Percentiles rank a stretch among this genome's conserved stretches.
Evolutionary conservation across 2,329 filamentous ascomycete species (phyloP).

Genomic region (Botrytis hyacinthi): DNA sequence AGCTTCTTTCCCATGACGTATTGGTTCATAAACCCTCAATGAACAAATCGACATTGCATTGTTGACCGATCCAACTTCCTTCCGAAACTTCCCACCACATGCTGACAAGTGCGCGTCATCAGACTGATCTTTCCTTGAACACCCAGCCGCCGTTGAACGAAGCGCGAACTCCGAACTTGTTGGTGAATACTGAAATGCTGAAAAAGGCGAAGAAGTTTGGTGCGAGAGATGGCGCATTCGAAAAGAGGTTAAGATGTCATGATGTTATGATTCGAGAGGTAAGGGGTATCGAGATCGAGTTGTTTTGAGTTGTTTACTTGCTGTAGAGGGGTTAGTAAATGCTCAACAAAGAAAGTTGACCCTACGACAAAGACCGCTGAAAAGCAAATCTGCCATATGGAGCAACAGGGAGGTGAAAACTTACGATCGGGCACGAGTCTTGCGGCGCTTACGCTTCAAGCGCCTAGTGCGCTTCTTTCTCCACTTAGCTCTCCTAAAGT

Average conservation of each 20-base stretch:
- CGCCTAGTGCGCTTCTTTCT: slow-evolving; percentile 99
- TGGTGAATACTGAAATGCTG: slow-evolving; percentile 36
- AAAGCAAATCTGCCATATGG: neutral
- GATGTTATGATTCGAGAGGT: slow-evolving; percentile 35
- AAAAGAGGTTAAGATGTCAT: slow-evolving; percentile 41
- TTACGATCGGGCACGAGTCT: slow-evolving; percentile 97
- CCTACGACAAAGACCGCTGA: slow-evolving; percentile 3
- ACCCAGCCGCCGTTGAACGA: slow-evolving; percentile 35
- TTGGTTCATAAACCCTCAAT: slow-evolving; percentile 37
- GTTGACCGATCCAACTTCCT: slow-evolving; percentile 40
- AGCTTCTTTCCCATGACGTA: slow-evolving; percentile 36
- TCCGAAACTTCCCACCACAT: slow-evolving; percentile 38
- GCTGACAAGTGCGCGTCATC: slow-evolving; percentile 40
- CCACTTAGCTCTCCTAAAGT: slow-evolving; percentile 87
- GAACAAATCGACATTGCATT: slow-evolving; percentile 36
- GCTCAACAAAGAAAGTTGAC: neutral
- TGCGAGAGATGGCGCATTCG: slow-evolving; percentile 39
- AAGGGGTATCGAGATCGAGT: slow-evolving; percentile 44
- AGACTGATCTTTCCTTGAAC: slow-evolving; percentile 39
- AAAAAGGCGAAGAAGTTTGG: slow-evolving; percentile 39
- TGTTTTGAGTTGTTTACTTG: slow-evolving; percentile 46
- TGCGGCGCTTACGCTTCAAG: slow-evolving; percentile 99
- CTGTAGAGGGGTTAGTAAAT: slow-evolving; percentile 35
- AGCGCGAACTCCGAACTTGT: slow-evolving; percentile 35
- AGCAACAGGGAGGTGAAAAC: slow-evolving; percentile 41